Evolutionary conservation across 495 filamentous ascomycete genomes (phyloP).

Genomic region (Penicillium soppii): DNA sequence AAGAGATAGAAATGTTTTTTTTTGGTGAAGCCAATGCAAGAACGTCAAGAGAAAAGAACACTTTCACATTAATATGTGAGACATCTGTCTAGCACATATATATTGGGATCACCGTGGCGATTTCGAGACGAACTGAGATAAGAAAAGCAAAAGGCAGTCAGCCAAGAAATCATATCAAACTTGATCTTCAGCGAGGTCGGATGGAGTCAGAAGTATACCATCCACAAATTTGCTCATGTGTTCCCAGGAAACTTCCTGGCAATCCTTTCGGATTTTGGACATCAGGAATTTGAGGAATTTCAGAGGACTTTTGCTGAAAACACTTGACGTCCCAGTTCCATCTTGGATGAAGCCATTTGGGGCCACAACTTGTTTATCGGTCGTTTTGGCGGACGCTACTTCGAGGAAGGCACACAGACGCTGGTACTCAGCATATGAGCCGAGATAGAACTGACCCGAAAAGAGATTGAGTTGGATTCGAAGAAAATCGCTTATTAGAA

Average conservation of each 20-base stretch:
- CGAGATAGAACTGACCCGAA: constrained; percentile 64
- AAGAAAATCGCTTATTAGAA: no score
- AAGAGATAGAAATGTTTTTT: no score
- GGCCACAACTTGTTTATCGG: constrained; percentile 45
- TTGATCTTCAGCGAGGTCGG: background rate
- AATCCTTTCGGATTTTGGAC: constrained; percentile 51
- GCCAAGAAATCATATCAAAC: no score
- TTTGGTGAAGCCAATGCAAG: no score
- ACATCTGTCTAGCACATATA: no score
- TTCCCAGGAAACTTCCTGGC: constrained; percentile 49
- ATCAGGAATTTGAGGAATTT: constrained; percentile 50
- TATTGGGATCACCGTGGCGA: no score
- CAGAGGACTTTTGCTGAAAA: constrained; percentile 51
- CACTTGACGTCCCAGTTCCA: constrained; percentile 14
- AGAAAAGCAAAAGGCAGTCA: no score
- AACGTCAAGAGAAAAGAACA: no score
- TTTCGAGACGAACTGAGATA: no score
- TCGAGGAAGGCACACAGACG: constrained; percentile 55
- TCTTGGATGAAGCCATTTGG: constrained; percentile 25
- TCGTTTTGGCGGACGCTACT: constrained; percentile 33
- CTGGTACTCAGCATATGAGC: constrained; percentile 52
- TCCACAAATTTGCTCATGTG: constrained; percentile 54
- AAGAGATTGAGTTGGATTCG: constrained; percentile 60
- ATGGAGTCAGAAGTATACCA: constrained; percentile 38
- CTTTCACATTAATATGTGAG: no score